A percentile compares a stretch with the other conserved stretches of the same genome.
phyloP scores from a whole-genome alignment of 2,329 filamentous ascomycete species.

The Ascochyta pisi region DNA sequence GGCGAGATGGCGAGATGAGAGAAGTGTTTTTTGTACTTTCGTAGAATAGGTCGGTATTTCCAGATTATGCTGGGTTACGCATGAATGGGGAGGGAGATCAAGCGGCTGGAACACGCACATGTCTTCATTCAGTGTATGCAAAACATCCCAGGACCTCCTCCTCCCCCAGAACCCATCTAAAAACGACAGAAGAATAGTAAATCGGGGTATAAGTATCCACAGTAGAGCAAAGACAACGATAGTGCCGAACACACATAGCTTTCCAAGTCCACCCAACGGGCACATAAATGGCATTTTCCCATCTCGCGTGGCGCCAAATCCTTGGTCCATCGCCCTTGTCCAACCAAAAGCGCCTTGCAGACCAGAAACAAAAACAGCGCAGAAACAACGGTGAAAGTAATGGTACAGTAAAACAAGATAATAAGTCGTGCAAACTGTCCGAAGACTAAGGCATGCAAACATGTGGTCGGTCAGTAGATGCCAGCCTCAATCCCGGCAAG shows the following conservation, averaged over 20 bases:
- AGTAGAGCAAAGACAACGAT: constrained; percentile 1
- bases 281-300: constrained; percentile 4
- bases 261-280: not conserved
- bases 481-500: constrained; percentile 17
- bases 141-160: not conserved
- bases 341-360: constrained; percentile 6
- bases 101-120: not conserved
- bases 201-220: constrained; percentile 18
- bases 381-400: not conserved
- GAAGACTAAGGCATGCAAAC: not conserved
- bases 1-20: too few relatives aligned
- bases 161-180: constrained; percentile 12
- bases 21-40: too few relatives aligned
- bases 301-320: not conserved
- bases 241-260: not conserved
- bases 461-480: constrained; percentile 8
- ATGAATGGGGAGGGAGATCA: too few relatives aligned
- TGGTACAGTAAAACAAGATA: constrained; percentile 8
- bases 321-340: not conserved
- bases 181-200: constrained; percentile 15
- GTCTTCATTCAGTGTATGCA: constrained; percentile 2
- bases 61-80: too few relatives aligned
- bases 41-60: too few relatives aligned
- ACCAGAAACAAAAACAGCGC: not conserved
- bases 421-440: constrained; percentile 1